Evolutionary conservation across 2,329 filamentous ascomycete genomes (phyloP).

Genomic region (Chaetomium strumarium): DNA sequence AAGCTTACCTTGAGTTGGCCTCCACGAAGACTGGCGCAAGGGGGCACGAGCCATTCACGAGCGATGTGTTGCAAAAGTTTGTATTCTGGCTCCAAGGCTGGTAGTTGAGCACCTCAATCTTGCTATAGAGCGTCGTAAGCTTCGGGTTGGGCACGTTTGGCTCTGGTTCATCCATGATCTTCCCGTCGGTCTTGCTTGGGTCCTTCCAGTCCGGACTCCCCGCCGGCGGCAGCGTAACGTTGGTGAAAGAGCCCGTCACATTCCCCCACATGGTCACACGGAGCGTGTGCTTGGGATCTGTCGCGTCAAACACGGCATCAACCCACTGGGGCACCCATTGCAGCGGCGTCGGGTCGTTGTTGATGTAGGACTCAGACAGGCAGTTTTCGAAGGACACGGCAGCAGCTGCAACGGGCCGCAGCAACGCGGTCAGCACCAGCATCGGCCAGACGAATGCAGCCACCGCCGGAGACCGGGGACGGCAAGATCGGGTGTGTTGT

Average conservation of each 20-base stretch:
- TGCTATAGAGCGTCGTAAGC: constrained; percentile 67
- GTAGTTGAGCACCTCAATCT: constrained; percentile 72
- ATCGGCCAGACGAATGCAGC: constrained; percentile 31
- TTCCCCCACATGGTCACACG: constrained; percentile 84
- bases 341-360: constrained; percentile 52
- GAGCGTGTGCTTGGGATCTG: constrained; percentile 56
- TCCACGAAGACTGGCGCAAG: constrained; percentile 63
- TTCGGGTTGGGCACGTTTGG: constrained; percentile 42
- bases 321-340: constrained; percentile 76
- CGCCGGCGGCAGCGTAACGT: constrained; percentile 52
- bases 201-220: constrained; percentile 58
- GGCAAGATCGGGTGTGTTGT: neutral
- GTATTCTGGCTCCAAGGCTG: constrained; percentile 52
- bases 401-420: constrained; percentile 51
- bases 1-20: constrained; percentile 34
- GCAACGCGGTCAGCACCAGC: constrained; percentile 34
- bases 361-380: constrained; percentile 56
- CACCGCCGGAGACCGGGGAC: neutral
- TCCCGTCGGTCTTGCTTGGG: constrained; percentile 57
- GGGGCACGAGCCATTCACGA: constrained; percentile 63
- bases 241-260: constrained; percentile 66
- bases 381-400: constrained; percentile 82
- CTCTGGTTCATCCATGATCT: constrained; percentile 63
- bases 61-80: constrained; percentile 61
- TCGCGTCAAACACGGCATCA: constrained; percentile 65